Base-by-base conservation (phyloP, 2,329 filamentous ascomycete species). In the Septoria petroselini region DNA sequence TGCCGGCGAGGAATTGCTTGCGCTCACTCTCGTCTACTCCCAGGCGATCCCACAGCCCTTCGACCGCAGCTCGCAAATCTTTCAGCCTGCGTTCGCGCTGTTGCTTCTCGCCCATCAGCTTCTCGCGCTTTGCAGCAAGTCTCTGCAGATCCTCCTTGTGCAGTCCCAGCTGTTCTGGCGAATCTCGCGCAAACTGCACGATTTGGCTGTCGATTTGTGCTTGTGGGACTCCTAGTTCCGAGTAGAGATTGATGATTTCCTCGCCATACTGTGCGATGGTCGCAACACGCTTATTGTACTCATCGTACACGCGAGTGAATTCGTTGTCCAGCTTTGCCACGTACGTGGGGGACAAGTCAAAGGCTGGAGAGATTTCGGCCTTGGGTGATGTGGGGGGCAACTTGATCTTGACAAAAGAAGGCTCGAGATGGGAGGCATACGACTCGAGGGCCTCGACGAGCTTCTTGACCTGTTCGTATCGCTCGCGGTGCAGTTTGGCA, bases 401-500 rank as follows among this genome's bases (percentile, higher is more conserved):
- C 33, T 85, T 80, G 64, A 97, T 84, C 65, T 84, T 82, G 58
- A 97, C 81, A 68, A 97, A 97, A 2, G 85, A 85, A 8, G 88
- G 75, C 68, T 98, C 93, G 39, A 98, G 86, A 68, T 97, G 93
- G 7, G 88, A 95, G 1, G 93, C 95, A 69, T 97, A 98, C 4
- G 91, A 96, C 67, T 95, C 86, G 42, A 98, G 84, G 3, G 91
- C 91, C 70, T 94, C 83, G 18, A 90, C 90, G 57, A 98, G 85
- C 76, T 96, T 96, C 72, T 88, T 91, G 52, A 97, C 89, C 75
- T 97, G 90, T 66, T 96, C 91, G 63, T 89, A 96, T 53, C 93
- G 85, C 71, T 97, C 91, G 57, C 83, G 85, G 70, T 98, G 91
- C 51, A 93, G 74, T 66, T 86, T 88, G 71, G 81, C 83, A 59